Evolutionary conservation across 202 grass and related monocot genomes (phyloP).

Genomic region (Zoysia matrella): DNA sequence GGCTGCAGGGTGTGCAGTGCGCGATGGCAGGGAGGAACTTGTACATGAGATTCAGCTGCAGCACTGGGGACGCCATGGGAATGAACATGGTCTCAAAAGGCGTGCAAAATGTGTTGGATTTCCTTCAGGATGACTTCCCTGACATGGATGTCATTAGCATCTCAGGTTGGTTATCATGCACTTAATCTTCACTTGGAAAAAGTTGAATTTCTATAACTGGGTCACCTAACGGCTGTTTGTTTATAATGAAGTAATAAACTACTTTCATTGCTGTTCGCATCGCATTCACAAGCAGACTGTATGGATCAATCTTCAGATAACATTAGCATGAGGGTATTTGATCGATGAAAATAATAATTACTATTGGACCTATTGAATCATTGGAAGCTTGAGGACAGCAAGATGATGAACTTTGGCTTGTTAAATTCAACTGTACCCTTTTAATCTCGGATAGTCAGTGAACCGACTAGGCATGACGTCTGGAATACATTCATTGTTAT

Average conservation of each 20-base stretch:
- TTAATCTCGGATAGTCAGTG: constrained; percentile 14
- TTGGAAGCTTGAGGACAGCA: neutral
- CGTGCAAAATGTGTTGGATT: constrained; percentile 91
- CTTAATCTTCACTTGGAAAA: neutral
- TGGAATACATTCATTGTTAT: neutral
- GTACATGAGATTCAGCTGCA: constrained; percentile 90
- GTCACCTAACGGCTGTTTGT: constrained; percentile 5
- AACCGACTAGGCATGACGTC: constrained; percentile 10
- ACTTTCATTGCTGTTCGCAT: neutral
- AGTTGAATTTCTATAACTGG: neutral
- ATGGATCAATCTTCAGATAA: neutral
- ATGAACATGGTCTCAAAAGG: constrained; percentile 99
- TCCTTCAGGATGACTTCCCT: constrained; percentile 76
- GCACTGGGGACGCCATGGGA: constrained; percentile 96
- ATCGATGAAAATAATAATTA: neutral
- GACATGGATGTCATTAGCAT: constrained; percentile 97
- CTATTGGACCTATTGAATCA: neutral
- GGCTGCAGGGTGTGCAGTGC: constrained; percentile 77
- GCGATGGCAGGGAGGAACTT: constrained; percentile 86
- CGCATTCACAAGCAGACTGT: constrained; percentile 3
- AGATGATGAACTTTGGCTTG: neutral
- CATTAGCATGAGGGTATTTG: neutral
- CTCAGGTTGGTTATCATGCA: constrained; percentile 55
- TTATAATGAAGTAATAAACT: neutral
- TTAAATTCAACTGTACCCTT: constrained; percentile 15